Base-by-base conservation (phyloP, 2,329 filamentous ascomycete species). In the Hymenoscyphus fructigenus region DNA sequence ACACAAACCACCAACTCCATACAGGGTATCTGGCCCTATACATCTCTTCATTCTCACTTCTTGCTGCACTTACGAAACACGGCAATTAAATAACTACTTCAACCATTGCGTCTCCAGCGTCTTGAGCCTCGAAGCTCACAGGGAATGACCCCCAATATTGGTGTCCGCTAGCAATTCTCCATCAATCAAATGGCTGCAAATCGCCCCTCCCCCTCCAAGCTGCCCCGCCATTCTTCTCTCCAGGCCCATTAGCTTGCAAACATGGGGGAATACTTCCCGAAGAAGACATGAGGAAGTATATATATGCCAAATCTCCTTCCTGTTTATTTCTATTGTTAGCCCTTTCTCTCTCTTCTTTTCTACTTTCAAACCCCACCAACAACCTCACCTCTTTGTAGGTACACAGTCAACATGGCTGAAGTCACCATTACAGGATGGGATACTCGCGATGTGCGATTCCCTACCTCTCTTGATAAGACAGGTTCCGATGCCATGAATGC, bases 401-500 rank as follows among this genome's bases (percentile, higher is more conserved):
- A 28, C 15, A 28, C 36, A 32, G 17, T 14, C 64, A 71, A 36
- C 28, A 84, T 84, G 81, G 71, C 79, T 59, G 85, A 88, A 71
- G 82, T 92, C 73, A 91, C 86, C 65, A 91, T 92, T 75, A 92
- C 88, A 62, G 85, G 88, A 68, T 92, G 87, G 82, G 81, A 80
- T 70, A 90, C 88, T 65, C 84, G 88, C 75, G 90, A 92, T 80
- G 88, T 92, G 76, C 87, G 90, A 71, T 92, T 92, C 76, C 90
- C 90, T 78, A 97, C 93, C n/a, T 97, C 93, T 50, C 87, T 97
- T 67, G 92, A 96, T 80, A 95, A 94, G 81, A 96, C 92, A n/a
- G 93, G 93, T 73, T 96, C 92, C 9, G 93, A 97, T 85, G 93
- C 92, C 74, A 97, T 97, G 93, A 97, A 97, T 76, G 91, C 91